phyloP scores from a whole-genome alignment of 1,284 basidiomycete genomes.

The Ganoderma meredithae region DNA sequence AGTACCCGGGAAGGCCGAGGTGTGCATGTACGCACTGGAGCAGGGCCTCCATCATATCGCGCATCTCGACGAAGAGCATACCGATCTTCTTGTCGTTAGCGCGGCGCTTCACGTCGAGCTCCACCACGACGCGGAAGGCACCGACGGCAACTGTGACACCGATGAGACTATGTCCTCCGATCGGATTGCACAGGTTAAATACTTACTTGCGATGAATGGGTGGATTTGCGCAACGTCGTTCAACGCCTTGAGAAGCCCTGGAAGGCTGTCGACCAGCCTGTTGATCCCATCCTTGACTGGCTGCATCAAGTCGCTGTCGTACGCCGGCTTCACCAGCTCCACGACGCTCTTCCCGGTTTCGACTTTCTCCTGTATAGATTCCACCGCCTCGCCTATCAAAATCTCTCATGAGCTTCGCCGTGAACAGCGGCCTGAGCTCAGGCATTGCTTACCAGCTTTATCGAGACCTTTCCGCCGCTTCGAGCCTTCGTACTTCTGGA shows the following conservation, averaged over 20 bases:
- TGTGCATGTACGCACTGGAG: constrained; percentile 44
- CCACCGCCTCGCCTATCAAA: constrained; percentile 9
- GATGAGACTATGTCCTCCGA: background rate
- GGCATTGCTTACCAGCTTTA: constrained; percentile 15
- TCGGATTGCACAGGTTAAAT: background rate
- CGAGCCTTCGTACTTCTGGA: constrained; percentile 18
- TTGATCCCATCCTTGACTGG: constrained; percentile 27
- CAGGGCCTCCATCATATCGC: constrained; percentile 52
- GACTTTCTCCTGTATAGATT: constrained; percentile 9
- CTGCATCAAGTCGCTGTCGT: constrained; percentile 22
- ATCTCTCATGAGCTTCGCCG: background rate
- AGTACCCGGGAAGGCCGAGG: background rate
- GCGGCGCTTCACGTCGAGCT: constrained; percentile 48
- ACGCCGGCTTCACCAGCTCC: constrained; percentile 16
- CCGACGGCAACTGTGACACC: constrained; percentile 46
- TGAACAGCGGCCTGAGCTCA: background rate
- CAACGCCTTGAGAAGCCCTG: constrained; percentile 36
- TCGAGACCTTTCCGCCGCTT: constrained; percentile 14
- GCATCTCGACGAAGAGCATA: constrained; percentile 51
- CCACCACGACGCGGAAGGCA: constrained; percentile 52
- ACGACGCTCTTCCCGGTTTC: constrained; percentile 4
- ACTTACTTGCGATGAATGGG: constrained; percentile 38
- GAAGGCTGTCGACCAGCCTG: constrained; percentile 37
- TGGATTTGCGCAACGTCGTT: constrained; percentile 40
- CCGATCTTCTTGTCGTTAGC: constrained; percentile 53